Percentiles rank a stretch among this genome's conserved stretches.
Evolutionary conservation across 441 rosid genomes (phyloP).

Genomic region (Erodium chrysanthum): DNA sequence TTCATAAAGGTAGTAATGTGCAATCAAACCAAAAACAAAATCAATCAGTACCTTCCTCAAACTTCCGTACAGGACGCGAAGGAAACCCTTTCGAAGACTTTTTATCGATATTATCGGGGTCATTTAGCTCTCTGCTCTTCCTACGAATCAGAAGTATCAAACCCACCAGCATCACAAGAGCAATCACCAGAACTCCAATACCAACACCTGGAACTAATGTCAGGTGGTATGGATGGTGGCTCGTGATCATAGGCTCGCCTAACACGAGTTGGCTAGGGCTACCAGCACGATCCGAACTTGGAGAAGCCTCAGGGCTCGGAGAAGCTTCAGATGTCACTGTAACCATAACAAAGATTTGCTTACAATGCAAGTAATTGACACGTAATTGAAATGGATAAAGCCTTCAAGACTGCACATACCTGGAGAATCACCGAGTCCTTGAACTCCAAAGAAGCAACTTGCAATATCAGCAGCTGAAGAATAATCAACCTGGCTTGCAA

Average conservation of each 20-base stretch:
- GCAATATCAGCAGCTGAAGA: slow-evolving; percentile 52
- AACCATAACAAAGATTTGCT: no score
- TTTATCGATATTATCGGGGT: slow-evolving; percentile 40
- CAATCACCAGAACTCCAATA: slow-evolving; percentile 51
- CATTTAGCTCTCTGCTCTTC: slow-evolving; percentile 58
- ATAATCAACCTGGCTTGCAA: slow-evolving; percentile 62
- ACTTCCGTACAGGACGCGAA: slow-evolving; percentile 42
- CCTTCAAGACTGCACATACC: slow-evolving; percentile 31
- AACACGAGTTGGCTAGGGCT: slow-evolving; percentile 52
- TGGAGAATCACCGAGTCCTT: slow-evolving; percentile 41
- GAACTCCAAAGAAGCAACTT: slow-evolving; percentile 72
- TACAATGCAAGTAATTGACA: no score
- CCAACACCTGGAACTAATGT: slow-evolving; percentile 59
- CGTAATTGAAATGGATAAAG: no score
- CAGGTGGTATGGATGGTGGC: slow-evolving; percentile 54
- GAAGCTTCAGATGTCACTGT: slow-evolving; percentile 42
- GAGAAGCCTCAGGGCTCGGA: slow-evolving; percentile 42
- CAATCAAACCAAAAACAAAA: neutral
- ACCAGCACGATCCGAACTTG: slow-evolving; percentile 43
- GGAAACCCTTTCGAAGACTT: slow-evolving; percentile 43
- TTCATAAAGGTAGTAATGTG: neutral
- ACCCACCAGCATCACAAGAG: slow-evolving; percentile 46
- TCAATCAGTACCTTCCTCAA: slow-evolving; percentile 51
- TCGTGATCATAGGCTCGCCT: slow-evolving; percentile 31
- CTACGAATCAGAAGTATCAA: slow-evolving; percentile 59